These are phyloP conservation scores for Hippophae gyantsensis DNA, from an alignment of 306 rosid genomes.

Conservation along the genomic window DNA sequence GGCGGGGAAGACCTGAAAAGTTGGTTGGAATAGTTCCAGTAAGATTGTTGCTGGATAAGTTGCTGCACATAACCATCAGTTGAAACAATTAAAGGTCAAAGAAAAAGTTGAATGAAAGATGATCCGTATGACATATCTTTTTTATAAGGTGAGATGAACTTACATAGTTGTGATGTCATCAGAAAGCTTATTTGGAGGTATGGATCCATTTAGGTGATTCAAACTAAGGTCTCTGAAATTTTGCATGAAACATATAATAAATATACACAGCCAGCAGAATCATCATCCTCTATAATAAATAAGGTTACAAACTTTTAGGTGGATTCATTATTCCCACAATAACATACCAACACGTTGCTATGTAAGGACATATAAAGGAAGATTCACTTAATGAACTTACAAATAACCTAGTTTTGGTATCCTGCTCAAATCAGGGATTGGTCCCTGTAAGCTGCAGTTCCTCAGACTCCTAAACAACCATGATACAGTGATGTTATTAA, in stretches of 20 bases:
- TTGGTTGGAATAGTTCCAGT: slow-evolving; percentile 56
- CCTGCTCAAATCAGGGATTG: slow-evolving; percentile 61
- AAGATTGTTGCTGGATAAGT: slow-evolving; percentile 64
- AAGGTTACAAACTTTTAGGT: slow-evolving; percentile 3
- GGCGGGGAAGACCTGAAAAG: slow-evolving; percentile 46
- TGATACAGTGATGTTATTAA: slow-evolving; percentile 9
- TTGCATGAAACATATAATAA: slow-evolving; percentile 17
- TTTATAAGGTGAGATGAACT: slow-evolving; percentile 27
- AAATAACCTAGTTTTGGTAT: slow-evolving; percentile 16
- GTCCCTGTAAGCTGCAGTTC: slow-evolving; percentile 75
- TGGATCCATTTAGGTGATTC: slow-evolving; percentile 60
- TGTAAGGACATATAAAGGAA: background rate
- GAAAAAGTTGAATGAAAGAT: background rate
- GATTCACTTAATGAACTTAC: slow-evolving; percentile 15
- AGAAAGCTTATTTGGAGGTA: slow-evolving; percentile 52
- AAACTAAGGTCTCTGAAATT: slow-evolving; percentile 72
- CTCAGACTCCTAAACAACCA: slow-evolving; percentile 65
- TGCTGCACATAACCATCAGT: slow-evolving; percentile 30
- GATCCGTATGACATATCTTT: slow-evolving; percentile 10
- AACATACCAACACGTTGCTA: background rate
- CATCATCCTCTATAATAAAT: background rate
- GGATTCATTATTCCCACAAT: slow-evolving; percentile 5
- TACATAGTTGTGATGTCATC: slow-evolving; percentile 74
- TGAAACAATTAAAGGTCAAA: background rate
- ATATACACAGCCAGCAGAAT: slow-evolving; percentile 3